A percentile compares a stretch with the other conserved stretches of the same genome.
Conservation (phyloP, 139 green algal genomes). For the Pseudopediastrum boryanum region DNA sequence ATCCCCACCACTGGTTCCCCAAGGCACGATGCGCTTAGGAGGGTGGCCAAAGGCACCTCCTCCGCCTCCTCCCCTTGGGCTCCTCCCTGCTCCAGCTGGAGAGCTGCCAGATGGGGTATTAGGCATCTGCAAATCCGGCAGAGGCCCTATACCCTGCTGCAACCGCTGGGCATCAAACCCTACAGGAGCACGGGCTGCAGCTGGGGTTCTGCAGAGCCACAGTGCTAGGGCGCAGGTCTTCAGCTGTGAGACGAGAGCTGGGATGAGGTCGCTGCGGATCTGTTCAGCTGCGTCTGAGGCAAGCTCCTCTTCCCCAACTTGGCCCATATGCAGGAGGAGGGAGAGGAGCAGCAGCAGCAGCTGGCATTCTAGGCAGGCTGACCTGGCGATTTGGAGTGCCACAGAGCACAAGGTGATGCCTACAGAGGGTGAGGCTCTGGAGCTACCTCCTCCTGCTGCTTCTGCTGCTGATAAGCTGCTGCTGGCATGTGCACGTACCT, state of each 20-base stretch:
- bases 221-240: slow-evolving; percentile 23
- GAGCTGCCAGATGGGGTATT: neutral
- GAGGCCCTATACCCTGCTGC: neutral
- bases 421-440: neutral
- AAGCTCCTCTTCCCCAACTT: neutral
- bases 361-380: slow-evolving; percentile 18
- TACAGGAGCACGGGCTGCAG: neutral
- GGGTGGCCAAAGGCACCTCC: neutral
- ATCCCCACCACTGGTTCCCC: neutral
- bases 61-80: neutral
- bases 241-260: neutral
- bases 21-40: too few relatives aligned
- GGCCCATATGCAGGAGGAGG: neutral
- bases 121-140: neutral
- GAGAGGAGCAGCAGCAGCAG: slow-evolving; percentile 40
- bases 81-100: slow-evolving; percentile 7
- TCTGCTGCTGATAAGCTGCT: neutral
- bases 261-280: neutral
- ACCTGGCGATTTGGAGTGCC: slow-evolving; percentile 13
- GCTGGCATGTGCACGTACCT: too few relatives aligned
- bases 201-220: slow-evolving; percentile 34
- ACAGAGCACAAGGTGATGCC: neutral
- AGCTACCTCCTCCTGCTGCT: neutral
- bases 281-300: neutral
- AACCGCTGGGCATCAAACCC: too few relatives aligned